These are phyloP conservation scores for Ploettnerulaceae sp. DNA, from an alignment of 2,329 filamentous ascomycete genomes.

Conservation along the genomic window DNA sequence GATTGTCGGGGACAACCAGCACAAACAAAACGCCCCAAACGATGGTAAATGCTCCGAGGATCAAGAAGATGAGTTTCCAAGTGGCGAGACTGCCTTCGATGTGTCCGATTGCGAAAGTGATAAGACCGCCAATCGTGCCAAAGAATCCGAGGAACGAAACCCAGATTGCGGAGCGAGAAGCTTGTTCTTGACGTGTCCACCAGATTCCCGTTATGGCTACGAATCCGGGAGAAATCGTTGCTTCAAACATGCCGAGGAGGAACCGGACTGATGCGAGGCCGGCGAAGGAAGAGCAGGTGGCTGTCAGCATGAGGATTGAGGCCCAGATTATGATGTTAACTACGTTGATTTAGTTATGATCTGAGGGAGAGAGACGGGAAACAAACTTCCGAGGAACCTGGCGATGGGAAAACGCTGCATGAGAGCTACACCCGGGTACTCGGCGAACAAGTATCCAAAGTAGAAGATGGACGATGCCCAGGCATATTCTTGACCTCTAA, in stretches of 20 bases:
- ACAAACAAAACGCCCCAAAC: conserved; percentile 38
- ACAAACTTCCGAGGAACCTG: conserved; percentile 47
- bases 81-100: conserved; percentile 37
- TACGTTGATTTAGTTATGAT: conserved; percentile 25
- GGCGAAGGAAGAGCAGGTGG: conserved; percentile 45
- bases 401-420: conserved; percentile 40
- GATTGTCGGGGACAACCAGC: conserved; percentile 45
- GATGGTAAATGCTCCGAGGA: conserved; percentile 28
- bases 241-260: conserved; percentile 46
- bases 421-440: conserved; percentile 33
- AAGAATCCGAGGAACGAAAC: conserved; percentile 49
- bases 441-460: conserved; percentile 35
- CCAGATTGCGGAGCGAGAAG: conserved; percentile 33
- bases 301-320: conserved; percentile 43
- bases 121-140: conserved; percentile 29
- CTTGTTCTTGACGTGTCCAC: conserved; percentile 36
- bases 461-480: conserved; percentile 37
- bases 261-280: conserved; percentile 45
- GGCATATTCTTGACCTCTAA: conserved; percentile 39
- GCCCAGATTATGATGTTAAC: conserved; percentile 34
- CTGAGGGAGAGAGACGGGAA: neutral
- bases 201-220: conserved; percentile 41
- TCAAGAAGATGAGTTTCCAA: conserved; percentile 27
- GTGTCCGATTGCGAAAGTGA: conserved; percentile 38
- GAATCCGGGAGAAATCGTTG: conserved; percentile 47